Conservation (phyloP, 129 eudicot species). For the Pseudognaphalium luteoalbum region DNA sequence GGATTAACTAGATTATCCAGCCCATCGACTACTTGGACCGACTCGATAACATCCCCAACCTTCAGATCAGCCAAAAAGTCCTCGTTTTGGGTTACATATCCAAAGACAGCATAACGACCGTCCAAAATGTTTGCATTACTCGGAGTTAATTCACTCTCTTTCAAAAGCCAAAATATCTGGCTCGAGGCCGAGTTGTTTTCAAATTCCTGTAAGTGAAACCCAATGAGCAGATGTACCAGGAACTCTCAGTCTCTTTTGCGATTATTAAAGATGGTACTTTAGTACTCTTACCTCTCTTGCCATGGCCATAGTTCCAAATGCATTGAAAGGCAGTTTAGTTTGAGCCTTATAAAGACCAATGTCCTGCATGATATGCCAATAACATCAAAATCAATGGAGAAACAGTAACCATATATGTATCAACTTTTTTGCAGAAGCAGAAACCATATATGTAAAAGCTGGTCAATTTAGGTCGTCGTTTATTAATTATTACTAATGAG, state of each 20-base stretch:
- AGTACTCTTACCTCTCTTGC: constrained; percentile 77
- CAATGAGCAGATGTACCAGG: neutral
- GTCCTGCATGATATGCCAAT: constrained; percentile 54
- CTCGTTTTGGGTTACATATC: constrained; percentile 86
- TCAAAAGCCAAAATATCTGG: constrained; percentile 94
- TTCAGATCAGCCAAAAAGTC: constrained; percentile 87
- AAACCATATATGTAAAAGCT: neutral
- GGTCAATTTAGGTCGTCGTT: neutral
- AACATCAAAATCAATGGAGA: neutral
- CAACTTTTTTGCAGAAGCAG: too few species aligned
- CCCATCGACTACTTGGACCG: constrained; percentile 89
- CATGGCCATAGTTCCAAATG: constrained; percentile 99
- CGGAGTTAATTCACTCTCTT: constrained; percentile 97
- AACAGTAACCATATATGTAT: neutral
- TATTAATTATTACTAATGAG: neutral
- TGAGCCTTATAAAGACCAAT: constrained; percentile 98
- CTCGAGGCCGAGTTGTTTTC: constrained; percentile 92
- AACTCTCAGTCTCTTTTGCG: neutral
- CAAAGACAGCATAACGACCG: constrained; percentile 90
- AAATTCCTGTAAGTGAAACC: constrained; percentile 61
- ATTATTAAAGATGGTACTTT: neutral
- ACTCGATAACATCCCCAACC: constrained; percentile 95
- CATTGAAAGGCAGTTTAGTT: constrained; percentile 93
- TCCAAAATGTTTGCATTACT: constrained; percentile 96
- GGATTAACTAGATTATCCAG: constrained; percentile 94